These are phyloP conservation scores for Yamadazyma jaroonii DNA, from an alignment of 1,139 yeast genomes.

Conservation along the genomic window DNA sequence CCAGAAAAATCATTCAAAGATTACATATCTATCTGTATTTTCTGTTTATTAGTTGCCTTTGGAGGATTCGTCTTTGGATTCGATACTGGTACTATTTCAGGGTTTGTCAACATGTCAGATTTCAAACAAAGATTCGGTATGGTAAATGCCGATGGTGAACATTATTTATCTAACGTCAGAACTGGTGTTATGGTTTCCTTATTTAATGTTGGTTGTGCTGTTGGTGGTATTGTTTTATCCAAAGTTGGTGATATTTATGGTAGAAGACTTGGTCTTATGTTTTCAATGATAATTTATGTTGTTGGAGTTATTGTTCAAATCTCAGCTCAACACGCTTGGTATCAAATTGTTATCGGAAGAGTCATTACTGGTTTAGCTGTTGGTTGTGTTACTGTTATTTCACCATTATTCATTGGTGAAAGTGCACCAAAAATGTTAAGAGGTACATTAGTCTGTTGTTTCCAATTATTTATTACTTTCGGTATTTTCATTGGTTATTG, in stretches of 20 bases:
- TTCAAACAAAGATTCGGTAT: constrained; percentile 49
- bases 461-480: constrained; percentile 66
- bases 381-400: constrained; percentile 63
- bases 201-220: constrained; percentile 68
- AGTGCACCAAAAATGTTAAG: constrained; percentile 65
- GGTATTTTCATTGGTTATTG: constrained; percentile 70
- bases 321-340: constrained; percentile 40
- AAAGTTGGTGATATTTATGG: constrained; percentile 53
- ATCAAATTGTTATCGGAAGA: constrained; percentile 56
- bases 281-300: constrained; percentile 45
- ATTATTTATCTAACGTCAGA: constrained; percentile 37
- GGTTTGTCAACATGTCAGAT: constrained; percentile 57
- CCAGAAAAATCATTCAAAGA: constrained; percentile 26
- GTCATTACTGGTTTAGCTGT: constrained; percentile 70
- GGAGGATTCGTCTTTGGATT: constrained; percentile 71
- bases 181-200: constrained; percentile 60
- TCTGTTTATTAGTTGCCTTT: constrained; percentile 47
- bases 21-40: constrained; percentile 29
- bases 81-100: constrained; percentile 73
- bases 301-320: constrained; percentile 50
- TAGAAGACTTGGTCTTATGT: constrained; percentile 48
- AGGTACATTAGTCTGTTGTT: constrained; percentile 70
- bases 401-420: constrained; percentile 70
- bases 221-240: constrained; percentile 64
- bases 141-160: constrained; percentile 20